Conservation (phyloP, 345 rosid genomes). For the Dimocarpus longan region DNA sequence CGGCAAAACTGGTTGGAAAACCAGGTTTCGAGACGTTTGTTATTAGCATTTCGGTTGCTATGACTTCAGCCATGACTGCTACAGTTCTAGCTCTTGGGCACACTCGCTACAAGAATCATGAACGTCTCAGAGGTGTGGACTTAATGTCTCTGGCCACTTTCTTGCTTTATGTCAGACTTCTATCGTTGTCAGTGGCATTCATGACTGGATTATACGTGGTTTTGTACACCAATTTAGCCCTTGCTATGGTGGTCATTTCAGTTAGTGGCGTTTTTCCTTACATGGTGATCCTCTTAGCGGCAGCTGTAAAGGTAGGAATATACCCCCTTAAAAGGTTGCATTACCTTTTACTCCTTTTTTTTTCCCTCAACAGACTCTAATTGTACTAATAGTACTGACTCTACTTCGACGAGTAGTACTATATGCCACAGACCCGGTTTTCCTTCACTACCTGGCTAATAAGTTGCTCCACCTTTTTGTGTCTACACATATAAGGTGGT, state of each 20-base stretch:
- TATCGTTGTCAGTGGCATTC: slow-evolving; percentile 25
- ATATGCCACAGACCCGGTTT: no score
- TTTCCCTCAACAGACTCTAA: no score
- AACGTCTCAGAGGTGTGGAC: background rate
- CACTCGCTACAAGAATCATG: background rate
- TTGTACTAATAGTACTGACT: no score
- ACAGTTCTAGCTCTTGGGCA: slow-evolving; percentile 11
- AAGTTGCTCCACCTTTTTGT: no score
- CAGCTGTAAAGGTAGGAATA: no score
- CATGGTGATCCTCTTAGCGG: no score
- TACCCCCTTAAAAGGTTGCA: no score
- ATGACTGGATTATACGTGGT: slow-evolving; percentile 20
- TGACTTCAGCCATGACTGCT: slow-evolving; percentile 21
- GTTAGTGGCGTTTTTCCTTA: background rate
- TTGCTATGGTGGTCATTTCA: slow-evolving; percentile 8
- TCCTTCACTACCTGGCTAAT: no score
- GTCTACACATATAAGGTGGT: no score
- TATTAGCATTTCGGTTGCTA: slow-evolving; percentile 3
- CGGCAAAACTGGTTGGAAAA: background rate
- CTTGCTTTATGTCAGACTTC: slow-evolving; percentile 6
- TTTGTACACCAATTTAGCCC: background rate
- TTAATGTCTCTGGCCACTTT: background rate
- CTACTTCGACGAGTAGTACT: no score
- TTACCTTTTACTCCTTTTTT: no score
- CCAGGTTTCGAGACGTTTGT: background rate